These are phyloP conservation scores for Cubamyces lactineus DNA, from an alignment of 768 basidiomycete genomes.

Conservation along the genomic window DNA sequence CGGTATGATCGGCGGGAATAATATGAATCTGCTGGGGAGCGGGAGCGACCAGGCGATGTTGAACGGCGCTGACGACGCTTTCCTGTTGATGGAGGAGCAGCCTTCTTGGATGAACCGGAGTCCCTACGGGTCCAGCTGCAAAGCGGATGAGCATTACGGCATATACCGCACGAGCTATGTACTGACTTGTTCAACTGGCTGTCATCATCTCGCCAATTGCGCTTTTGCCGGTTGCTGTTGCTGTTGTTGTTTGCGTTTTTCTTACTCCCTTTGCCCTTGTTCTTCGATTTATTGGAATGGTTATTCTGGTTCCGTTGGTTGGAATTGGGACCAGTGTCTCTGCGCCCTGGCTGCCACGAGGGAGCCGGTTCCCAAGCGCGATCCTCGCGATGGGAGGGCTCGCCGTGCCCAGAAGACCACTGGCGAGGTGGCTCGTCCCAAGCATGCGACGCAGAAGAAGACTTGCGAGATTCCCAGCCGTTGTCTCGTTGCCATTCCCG, in stretches of 20 bases:
- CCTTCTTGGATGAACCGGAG: conserved; percentile 45
- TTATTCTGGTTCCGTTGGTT: conserved; percentile 28
- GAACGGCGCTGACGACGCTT: conserved; percentile 49
- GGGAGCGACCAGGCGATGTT: conserved; percentile 55
- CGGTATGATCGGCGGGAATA: conserved; percentile 66
- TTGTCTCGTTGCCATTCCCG: conserved; percentile 42
- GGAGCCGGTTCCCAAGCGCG: conserved; percentile 33
- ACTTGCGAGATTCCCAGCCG: conserved; percentile 34
- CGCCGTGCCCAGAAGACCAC: conserved; percentile 19
- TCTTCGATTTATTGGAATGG: conserved; percentile 39
- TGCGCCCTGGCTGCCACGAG: conserved; percentile 40
- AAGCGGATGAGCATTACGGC: conserved; percentile 8
- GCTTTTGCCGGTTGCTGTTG: conserved; percentile 41
- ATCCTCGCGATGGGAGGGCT: conserved; percentile 27
- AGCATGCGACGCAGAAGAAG: conserved; percentile 9
- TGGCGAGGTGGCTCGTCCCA: conserved; percentile 32
- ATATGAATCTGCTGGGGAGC: conserved; percentile 66
- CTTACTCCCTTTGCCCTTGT: conserved; percentile 41
- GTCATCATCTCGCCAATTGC: conserved; percentile 58
- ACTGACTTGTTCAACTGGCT: conserved; percentile 77
- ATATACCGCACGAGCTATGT: conserved; percentile 11
- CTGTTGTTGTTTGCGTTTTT: conserved; percentile 37
- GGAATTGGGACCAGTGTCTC: conserved; percentile 31
- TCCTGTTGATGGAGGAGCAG: conserved; percentile 34
- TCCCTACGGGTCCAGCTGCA: conserved; percentile 72